Conservation (phyloP, 345 rosid genomes). For the Streptanthus diversifolius region DNA sequence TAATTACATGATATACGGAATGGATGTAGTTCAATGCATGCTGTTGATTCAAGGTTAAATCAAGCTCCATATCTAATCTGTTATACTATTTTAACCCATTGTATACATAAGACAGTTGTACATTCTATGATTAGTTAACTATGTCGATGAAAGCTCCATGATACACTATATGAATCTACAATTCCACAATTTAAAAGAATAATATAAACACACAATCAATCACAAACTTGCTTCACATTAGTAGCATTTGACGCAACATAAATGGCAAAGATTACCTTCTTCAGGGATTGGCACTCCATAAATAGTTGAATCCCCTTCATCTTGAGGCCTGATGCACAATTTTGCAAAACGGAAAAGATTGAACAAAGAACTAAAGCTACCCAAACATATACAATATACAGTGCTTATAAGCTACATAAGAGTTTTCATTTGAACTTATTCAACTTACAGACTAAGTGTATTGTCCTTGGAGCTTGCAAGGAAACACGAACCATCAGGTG, state of each 20-base stretch:
- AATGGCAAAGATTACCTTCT: conserved; percentile 14
- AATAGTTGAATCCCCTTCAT: conserved; percentile 28
- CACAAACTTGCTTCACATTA: not conserved
- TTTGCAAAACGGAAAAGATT: not conserved
- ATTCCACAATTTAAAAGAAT: not conserved
- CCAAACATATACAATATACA: not conserved
- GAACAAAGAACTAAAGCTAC: not conserved
- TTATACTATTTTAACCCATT: too few species aligned
- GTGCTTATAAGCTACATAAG: not conserved
- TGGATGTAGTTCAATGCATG: too few species aligned
- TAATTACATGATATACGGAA: too few species aligned
- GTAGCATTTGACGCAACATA: not conserved
- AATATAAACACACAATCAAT: not conserved
- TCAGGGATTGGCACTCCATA: conserved; percentile 24
- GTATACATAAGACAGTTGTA: too few species aligned
- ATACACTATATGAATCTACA: conserved; percentile 79
- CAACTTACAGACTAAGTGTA: conserved; percentile 60
- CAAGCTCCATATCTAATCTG: too few species aligned
- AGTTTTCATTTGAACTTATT: not conserved
- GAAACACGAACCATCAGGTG: conserved; percentile 93
- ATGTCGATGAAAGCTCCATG: too few species aligned
- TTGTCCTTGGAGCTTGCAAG: conserved; percentile 79
- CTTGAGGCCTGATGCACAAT: conserved; percentile 30
- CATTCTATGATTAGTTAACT: too few species aligned
- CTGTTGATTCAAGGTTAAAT: too few species aligned